Evolutionary conservation across 2,329 filamentous ascomycete species (phyloP).

Genomic region (Beauveria sp.): DNA sequence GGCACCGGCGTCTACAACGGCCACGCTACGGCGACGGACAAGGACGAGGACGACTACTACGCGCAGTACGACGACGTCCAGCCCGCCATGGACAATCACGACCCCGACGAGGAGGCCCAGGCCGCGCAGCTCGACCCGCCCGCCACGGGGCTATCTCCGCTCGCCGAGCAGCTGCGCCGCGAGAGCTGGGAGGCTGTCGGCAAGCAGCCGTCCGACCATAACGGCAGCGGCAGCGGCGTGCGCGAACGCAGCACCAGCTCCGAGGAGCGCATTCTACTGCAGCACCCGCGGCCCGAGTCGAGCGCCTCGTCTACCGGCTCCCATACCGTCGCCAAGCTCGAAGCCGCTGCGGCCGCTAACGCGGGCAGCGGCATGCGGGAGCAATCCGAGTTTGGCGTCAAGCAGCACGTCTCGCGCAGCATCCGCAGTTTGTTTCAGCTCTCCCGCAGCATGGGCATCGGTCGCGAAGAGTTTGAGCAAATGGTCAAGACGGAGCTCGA

Average conservation of each 20-base stretch:
- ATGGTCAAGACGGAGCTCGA: slow-evolving; percentile 66
- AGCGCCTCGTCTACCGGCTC: slow-evolving; percentile 47
- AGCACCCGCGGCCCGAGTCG: slow-evolving; percentile 51
- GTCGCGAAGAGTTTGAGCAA: slow-evolving; percentile 65
- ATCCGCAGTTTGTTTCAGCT: slow-evolving; percentile 70
- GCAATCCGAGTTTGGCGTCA: slow-evolving; percentile 63
- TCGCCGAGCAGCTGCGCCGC: slow-evolving; percentile 14
- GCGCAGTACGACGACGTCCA: slow-evolving; percentile 71
- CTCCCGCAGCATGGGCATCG: slow-evolving; percentile 63
- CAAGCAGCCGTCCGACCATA: neutral
- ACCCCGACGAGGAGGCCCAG: slow-evolving; percentile 60
- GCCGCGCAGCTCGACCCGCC: slow-evolving; percentile 27
- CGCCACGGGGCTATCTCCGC: slow-evolving; percentile 21
- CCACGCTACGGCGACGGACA: slow-evolving; percentile 23
- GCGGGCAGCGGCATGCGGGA: slow-evolving; percentile 37
- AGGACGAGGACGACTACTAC: slow-evolving; percentile 64
- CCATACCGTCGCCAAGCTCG: slow-evolving; percentile 53
- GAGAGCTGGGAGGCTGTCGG: slow-evolving; percentile 18
- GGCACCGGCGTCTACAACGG: slow-evolving; percentile 3
- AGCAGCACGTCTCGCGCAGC: slow-evolving; percentile 70
- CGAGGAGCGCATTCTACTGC: slow-evolving; percentile 24
- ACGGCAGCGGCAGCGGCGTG: neutral
- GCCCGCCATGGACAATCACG: slow-evolving; percentile 71
- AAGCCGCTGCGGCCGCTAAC: slow-evolving; percentile 36
- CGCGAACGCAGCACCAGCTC: slow-evolving; percentile 9